phyloP scores from a whole-genome alignment of 1,139 yeast genomes.

The Blastobotrys persicus region DNA sequence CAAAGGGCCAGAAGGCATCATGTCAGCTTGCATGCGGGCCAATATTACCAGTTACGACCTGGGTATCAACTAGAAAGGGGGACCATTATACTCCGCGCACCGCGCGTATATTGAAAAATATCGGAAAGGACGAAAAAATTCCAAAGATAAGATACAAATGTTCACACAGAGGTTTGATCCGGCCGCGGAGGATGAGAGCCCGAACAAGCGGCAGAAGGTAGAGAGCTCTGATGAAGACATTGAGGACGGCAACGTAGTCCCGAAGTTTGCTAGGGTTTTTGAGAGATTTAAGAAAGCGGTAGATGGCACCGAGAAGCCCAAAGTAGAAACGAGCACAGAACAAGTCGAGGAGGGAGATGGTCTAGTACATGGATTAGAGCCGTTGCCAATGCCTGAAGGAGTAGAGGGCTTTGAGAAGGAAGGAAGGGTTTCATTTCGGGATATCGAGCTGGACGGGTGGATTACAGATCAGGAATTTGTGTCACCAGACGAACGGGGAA shows the following conservation, averaged over 20 bases:
- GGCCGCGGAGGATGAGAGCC: slow-evolving; percentile 16
- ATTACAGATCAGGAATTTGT: slow-evolving; percentile 61
- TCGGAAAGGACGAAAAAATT: too few species aligned
- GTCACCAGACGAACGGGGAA: slow-evolving; percentile 26
- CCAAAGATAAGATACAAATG: not conserved
- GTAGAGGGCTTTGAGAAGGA: slow-evolving; percentile 60
- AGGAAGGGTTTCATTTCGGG: slow-evolving; percentile 10
- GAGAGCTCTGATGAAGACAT: not conserved
- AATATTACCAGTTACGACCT: too few species aligned
- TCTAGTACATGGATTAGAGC: slow-evolving; percentile 49
- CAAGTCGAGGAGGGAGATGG: slow-evolving; percentile 21
- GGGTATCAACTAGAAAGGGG: too few species aligned
- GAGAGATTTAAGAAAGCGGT: slow-evolving; percentile 4
- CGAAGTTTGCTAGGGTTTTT: slow-evolving; percentile 10
- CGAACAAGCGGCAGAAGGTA: slow-evolving; percentile 1
- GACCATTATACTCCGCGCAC: too few species aligned
- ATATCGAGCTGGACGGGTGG: slow-evolving; percentile 47
- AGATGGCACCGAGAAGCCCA: slow-evolving; percentile 9
- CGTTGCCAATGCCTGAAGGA: slow-evolving; percentile 53
- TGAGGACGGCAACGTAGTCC: slow-evolving; percentile 9
- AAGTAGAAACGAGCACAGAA: slow-evolving; percentile 12
- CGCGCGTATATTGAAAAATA: too few species aligned
- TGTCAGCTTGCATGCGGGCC: too few species aligned
- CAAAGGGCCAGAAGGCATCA: too few species aligned
- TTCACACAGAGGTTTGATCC: slow-evolving; percentile 12